A percentile compares a stretch with the other conserved stretches of the same genome.
Evolutionary conservation across 306 rosid species (phyloP).

Genomic region (Cercis canadensis): DNA sequence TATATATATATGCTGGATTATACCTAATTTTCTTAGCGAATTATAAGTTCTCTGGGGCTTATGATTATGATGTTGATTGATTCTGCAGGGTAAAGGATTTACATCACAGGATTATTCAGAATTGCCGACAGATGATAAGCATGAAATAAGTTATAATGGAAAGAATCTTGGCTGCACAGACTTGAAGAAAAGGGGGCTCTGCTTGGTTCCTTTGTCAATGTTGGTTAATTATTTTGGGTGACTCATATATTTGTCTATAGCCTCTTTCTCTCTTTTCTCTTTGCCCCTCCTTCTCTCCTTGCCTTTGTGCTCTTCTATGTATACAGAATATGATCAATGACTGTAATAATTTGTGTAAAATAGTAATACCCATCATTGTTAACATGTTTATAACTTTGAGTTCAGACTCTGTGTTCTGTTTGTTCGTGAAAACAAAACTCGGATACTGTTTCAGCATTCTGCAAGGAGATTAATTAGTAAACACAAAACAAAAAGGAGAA

Average conservation of each 20-base stretch:
- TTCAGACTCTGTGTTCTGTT: conserved; percentile 5
- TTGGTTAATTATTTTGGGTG: conserved; percentile 66
- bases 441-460: conserved; percentile 16
- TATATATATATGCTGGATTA: too few species aligned
- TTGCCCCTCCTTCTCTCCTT: conserved; percentile 9
- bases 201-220: conserved; percentile 84
- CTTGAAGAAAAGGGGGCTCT: conserved; percentile 71
- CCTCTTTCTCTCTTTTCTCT: conserved; percentile 27
- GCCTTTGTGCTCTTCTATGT: conserved; percentile 25
- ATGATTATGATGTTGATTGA: conserved; percentile 25
- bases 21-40: too few species aligned
- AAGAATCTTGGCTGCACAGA: conserved; percentile 49
- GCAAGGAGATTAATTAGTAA: background rate
- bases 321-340: conserved; percentile 31
- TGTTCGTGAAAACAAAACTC: conserved; percentile 20
- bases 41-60: background rate
- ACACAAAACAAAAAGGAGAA: conserved; percentile 5
- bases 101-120: conserved; percentile 48
- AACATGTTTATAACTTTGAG: conserved; percentile 30
- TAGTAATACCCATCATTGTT: conserved; percentile 35
- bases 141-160: conserved; percentile 37
- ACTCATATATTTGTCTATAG: conserved; percentile 25
- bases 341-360: conserved; percentile 20
- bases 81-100: conserved; percentile 54
- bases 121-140: conserved; percentile 41